Conservation (phyloP, 2,329 filamentous ascomycete genomes). For the Trichoderma sp. region DNA sequence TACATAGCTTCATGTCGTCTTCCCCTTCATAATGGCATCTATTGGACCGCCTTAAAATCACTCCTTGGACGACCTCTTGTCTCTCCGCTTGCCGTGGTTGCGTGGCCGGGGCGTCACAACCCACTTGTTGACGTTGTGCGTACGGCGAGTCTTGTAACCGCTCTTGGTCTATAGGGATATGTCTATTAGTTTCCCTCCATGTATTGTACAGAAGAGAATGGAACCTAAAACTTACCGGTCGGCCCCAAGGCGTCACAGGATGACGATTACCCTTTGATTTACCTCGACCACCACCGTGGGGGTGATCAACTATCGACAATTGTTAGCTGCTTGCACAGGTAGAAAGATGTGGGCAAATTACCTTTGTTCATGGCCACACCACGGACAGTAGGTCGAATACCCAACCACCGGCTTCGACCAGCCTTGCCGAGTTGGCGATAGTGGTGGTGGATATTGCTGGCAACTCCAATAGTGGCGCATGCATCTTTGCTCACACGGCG, state of each 20-base stretch:
- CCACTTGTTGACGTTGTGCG: slow-evolving; percentile 86
- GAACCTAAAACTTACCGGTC: slow-evolving; percentile 64
- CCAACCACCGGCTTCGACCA: slow-evolving; percentile 87
- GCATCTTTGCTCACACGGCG: slow-evolving; percentile 87
- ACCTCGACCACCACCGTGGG: slow-evolving; percentile 97
- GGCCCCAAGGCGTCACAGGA: slow-evolving; percentile 95
- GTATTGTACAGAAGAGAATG: neutral
- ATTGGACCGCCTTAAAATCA: slow-evolving; percentile 14
- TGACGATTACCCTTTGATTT: slow-evolving; percentile 98
- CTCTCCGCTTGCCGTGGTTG: slow-evolving; percentile 86
- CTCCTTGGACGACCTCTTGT: slow-evolving; percentile 50
- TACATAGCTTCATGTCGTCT: slow-evolving; percentile 19
- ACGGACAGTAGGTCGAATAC: slow-evolving; percentile 90
- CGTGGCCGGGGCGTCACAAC: slow-evolving; percentile 79
- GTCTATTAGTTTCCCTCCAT: neutral
- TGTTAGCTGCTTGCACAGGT: neutral
- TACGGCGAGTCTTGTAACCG: slow-evolving; percentile 87
- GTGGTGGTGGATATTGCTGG: slow-evolving; percentile 90
- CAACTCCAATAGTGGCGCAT: slow-evolving; percentile 89
- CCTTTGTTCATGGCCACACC: slow-evolving; percentile 98
- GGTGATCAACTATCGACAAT: slow-evolving; percentile 70
- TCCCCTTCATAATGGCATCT: slow-evolving; percentile 17
- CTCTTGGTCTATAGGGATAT: slow-evolving; percentile 60
- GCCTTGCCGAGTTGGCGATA: slow-evolving; percentile 93
- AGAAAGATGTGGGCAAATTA: slow-evolving; percentile 39